Percentiles rank a stretch among this genome's conserved stretches.
These are phyloP conservation scores for Citrus inodora DNA, from an alignment of 345 rosid species.

Conservation along the genomic window DNA sequence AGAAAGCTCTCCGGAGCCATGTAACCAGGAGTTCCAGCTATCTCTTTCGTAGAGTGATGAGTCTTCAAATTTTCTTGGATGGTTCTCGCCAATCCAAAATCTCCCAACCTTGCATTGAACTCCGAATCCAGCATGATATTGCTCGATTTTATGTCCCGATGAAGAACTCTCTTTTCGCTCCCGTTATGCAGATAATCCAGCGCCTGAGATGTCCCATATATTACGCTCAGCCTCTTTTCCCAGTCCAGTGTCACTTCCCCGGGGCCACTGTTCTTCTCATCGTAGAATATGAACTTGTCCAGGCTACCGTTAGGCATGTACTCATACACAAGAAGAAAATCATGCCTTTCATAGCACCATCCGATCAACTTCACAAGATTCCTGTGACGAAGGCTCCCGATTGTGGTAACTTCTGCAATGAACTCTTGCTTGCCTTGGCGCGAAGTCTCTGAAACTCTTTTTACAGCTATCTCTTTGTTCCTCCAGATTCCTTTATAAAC, in stretches of 20 bases:
- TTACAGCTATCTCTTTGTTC: conserved; percentile 61
- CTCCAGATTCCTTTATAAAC: conserved; percentile 17
- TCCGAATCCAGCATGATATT: conserved; percentile 72
- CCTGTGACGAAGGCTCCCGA: conserved; percentile 53
- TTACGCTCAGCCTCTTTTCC: conserved; percentile 47
- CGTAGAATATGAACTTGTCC: conserved; percentile 45
- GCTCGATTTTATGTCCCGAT: conserved; percentile 69
- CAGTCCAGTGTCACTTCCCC: conserved; percentile 32
- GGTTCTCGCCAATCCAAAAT: conserved; percentile 78
- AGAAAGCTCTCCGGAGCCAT: conserved; percentile 82
- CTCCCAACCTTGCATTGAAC: conserved; percentile 55
- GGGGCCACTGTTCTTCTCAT: conserved; percentile 11
- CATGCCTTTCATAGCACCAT: conserved; percentile 62
- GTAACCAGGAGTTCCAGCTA: conserved; percentile 71
- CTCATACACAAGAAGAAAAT: conserved; percentile 68
- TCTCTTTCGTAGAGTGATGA: conserved; percentile 64
- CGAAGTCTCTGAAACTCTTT: conserved; percentile 56
- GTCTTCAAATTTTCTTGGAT: conserved; percentile 49
- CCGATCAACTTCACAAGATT: conserved; percentile 75
- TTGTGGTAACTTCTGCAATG: conserved; percentile 19
- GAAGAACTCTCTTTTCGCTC: conserved; percentile 46
- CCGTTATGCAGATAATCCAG: conserved; percentile 72
- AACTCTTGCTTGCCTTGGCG: conserved; percentile 78
- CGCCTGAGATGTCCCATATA: conserved; percentile 60
- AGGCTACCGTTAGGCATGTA: conserved; percentile 55